A percentile compares a stretch with the other conserved stretches of the same genome.
phyloP scores from a whole-genome alignment of 257 asterid species.

The Lavandula angustifolia region DNA sequence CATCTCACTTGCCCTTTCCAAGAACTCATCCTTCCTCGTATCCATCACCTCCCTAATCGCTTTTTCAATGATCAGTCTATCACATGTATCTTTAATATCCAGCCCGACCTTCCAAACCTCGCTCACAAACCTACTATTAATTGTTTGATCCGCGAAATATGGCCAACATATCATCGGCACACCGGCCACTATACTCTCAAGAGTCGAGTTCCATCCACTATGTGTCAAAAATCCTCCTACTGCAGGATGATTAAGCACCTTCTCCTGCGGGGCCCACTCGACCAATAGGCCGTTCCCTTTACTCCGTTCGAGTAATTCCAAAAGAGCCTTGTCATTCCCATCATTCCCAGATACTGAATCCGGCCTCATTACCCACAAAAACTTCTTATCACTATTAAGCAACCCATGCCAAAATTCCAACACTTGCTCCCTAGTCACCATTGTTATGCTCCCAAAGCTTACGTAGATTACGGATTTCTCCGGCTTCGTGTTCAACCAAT shows the following conservation, averaged over 20 bases:
- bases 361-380: constrained; percentile 7
- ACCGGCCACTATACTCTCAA: neutral
- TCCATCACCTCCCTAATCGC: constrained; percentile 1
- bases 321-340: neutral
- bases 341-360: neutral
- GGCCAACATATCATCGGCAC: constrained; percentile 13
- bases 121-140: constrained; percentile 10
- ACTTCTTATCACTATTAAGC: neutral
- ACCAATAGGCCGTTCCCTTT: neutral
- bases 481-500: constrained; percentile 41
- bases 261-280: constrained; percentile 12
- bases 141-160: neutral
- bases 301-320: neutral
- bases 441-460: constrained; percentile 11
- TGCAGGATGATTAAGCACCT: constrained; percentile 11
- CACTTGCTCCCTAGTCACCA: neutral
- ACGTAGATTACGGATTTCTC: constrained; percentile 39
- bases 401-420: constrained; percentile 2
- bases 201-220: no score
- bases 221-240: neutral
- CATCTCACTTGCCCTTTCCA: neutral
- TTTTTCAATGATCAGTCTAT: neutral
- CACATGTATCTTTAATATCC: constrained; percentile 5
- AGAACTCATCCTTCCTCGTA: constrained; percentile 12
- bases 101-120: constrained; percentile 8